phyloP scores from a whole-genome alignment of 140 eudicot genomes.

The Bidens hawaiensis region DNA sequence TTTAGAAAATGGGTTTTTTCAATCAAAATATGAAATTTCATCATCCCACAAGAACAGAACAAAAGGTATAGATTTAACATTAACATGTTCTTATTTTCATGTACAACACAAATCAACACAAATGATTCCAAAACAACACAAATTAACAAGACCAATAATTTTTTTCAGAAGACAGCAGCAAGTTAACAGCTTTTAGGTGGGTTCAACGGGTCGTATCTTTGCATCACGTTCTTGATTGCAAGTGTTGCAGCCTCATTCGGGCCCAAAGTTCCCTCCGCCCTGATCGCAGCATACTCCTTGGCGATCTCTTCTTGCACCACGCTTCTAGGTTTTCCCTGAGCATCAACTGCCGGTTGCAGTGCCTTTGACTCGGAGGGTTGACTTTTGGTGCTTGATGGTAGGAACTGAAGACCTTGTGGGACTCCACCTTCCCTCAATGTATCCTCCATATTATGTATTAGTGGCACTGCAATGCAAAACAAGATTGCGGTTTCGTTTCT shows the following conservation, averaged over 20 bases:
- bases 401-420: conserved; percentile 67
- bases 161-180: neutral
- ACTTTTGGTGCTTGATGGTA: conserved; percentile 17
- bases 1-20: too few relatives aligned
- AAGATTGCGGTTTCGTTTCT: too few relatives aligned
- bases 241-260: conserved; percentile 96
- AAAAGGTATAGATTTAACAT: too few relatives aligned
- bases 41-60: too few relatives aligned
- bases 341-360: conserved; percentile 31
- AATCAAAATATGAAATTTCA: too few relatives aligned
- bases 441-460: conserved; percentile 81
- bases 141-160: too few relatives aligned
- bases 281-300: conserved; percentile 69
- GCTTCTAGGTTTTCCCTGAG: conserved; percentile 60
- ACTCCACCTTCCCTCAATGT: conserved; percentile 68
- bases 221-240: conserved; percentile 81
- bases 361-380: conserved; percentile 16
- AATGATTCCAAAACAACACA: neutral
- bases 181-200: neutral
- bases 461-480: conserved; percentile 61
- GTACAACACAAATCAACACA: too few relatives aligned
- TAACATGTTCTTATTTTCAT: too few relatives aligned
- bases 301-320: conserved; percentile 84
- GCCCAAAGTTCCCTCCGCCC: conserved; percentile 72
- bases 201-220: conserved; percentile 44